These are phyloP conservation scores for Coccomyxa sp. DNA, from an alignment of 139 green algal genomes.

Conservation along the genomic window DNA sequence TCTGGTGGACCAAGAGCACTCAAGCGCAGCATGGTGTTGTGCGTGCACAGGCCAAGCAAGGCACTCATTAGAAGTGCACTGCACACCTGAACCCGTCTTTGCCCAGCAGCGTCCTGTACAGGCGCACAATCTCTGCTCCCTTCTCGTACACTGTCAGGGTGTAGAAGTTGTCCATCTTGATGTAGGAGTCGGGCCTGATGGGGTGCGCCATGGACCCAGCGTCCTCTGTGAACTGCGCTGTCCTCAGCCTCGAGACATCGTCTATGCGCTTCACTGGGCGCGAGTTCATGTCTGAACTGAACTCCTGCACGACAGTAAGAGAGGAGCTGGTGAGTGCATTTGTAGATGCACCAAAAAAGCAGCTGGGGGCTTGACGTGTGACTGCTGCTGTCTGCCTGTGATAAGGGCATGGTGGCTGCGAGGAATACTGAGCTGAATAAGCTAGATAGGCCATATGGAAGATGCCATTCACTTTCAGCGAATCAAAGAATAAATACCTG, in stretches of 20 bases:
- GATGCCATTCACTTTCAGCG: too few species aligned
- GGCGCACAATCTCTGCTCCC: conserved; percentile 64
- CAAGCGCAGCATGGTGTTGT: background rate
- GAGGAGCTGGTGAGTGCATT: too few species aligned
- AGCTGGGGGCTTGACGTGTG: too few species aligned
- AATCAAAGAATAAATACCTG: too few species aligned
- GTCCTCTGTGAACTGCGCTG: conserved; percentile 91
- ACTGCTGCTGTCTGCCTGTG: too few species aligned
- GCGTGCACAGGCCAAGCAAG: background rate
- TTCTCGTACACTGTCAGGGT: conserved; percentile 78
- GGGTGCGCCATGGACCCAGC: conserved; percentile 93
- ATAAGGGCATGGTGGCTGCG: too few species aligned
- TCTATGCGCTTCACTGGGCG: conserved; percentile 92
- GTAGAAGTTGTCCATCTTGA: conserved; percentile 99
- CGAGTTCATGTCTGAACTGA: conserved; percentile 92
- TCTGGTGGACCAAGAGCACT: too few species aligned
- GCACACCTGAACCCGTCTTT: conserved; percentile 84
- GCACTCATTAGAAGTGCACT: background rate
- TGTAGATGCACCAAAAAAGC: too few species aligned
- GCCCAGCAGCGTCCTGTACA: conserved; percentile 84
- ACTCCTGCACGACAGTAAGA: conserved; percentile 79
- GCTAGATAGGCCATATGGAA: too few species aligned
- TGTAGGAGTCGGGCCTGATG: conserved; percentile 93
- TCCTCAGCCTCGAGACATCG: conserved; percentile 73
- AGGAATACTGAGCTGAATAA: too few species aligned